Base-by-base conservation (phyloP, 202 grass and related monocot species). In the Carex sylvatica region DNA sequence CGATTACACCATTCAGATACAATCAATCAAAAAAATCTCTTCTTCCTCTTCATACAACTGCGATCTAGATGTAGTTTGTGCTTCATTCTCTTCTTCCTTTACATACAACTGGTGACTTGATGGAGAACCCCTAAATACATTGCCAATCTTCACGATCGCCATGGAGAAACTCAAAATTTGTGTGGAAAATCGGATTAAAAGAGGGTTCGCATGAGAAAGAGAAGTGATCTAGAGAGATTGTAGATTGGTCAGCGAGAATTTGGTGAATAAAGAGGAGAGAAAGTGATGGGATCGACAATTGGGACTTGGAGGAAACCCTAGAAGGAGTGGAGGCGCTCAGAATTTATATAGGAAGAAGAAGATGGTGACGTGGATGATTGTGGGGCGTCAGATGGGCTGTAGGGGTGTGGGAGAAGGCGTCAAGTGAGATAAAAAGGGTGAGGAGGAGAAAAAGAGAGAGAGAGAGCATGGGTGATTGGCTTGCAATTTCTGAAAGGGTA, bases 341-440 rank as follows among this genome's bases (percentile, higher is more conserved):
- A 9, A 84, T 87, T 86, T 91, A 94, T 84, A 90, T 83, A 88
- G 62, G 87, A 87, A 90, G 91, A 93, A 83, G 93, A 93, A 86
- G 91, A 91, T 77, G 81, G 52, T 33, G 61, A 93, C 89, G 93
- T 91, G 88, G 87, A 76, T 56, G 68, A 72, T 24, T 82, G 26
- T 36, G 77, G 8, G 77, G 83, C 91, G 89, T 97, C 81, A 44
- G 93, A 97, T 93, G 30, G 20, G 69, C 26, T 65, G 72, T 22
- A 18, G 56, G 59, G 76, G 60, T 15, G 31, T 56, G 47, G 38
- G 67, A 52, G 72, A 49, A 80, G 40, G 63, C 78, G 18, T 44
- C 28, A 52, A 36, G 75, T 28, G 42, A 53, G 87, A 54, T 72
- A 80, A 74, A 74, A 70, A 71, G 81, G 70, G 72, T 28, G 80